A percentile compares a stretch with the other conserved stretches of the same genome.
These are phyloP conservation scores for Agroathelia rolfsii DNA, from an alignment of 1,284 basidiomycete genomes.

Conservation along the genomic window DNA sequence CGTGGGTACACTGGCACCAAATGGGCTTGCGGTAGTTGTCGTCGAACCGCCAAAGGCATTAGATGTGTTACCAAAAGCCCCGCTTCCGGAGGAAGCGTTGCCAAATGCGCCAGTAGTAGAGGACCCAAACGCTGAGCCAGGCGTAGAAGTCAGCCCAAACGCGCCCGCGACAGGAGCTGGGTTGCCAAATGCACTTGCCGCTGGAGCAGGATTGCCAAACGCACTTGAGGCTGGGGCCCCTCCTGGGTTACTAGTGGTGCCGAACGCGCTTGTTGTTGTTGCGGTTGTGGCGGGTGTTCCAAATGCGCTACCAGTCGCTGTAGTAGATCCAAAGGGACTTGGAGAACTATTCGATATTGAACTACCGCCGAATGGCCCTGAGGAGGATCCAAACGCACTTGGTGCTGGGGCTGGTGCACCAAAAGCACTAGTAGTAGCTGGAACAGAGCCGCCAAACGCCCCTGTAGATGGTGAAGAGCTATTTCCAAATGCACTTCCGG, in stretches of 20 bases:
- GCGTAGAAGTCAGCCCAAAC: slow-evolving; percentile 13
- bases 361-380: background rate
- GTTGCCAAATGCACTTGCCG: background rate
- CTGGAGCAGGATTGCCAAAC: slow-evolving; percentile 5
- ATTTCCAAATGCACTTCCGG: slow-evolving; percentile 8
- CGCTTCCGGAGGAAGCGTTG: too few species aligned
- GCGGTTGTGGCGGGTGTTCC: slow-evolving; percentile 5
- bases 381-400: slow-evolving; percentile 17
- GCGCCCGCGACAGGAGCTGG: slow-evolving; percentile 9
- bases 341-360: too few species aligned
- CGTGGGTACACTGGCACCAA: too few species aligned
- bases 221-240: slow-evolving; percentile 12
- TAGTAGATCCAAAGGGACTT: slow-evolving; percentile 5
- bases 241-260: slow-evolving; percentile 10
- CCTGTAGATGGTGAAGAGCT: slow-evolving; percentile 7
- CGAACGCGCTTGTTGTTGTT: slow-evolving; percentile 14
- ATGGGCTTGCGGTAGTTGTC: slow-evolving; percentile 6
- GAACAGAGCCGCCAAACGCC: slow-evolving; percentile 12
- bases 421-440: slow-evolving; percentile 23
- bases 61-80: slow-evolving; percentile 5
- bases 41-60: slow-evolving; percentile 8
- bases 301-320: slow-evolving; percentile 6
- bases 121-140: slow-evolving; percentile 13
- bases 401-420: slow-evolving; percentile 16
- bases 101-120: slow-evolving; percentile 15